phyloP scores from a whole-genome alignment of 192 early-diverging fungal genomes.

The Coemansia umbellata region DNA sequence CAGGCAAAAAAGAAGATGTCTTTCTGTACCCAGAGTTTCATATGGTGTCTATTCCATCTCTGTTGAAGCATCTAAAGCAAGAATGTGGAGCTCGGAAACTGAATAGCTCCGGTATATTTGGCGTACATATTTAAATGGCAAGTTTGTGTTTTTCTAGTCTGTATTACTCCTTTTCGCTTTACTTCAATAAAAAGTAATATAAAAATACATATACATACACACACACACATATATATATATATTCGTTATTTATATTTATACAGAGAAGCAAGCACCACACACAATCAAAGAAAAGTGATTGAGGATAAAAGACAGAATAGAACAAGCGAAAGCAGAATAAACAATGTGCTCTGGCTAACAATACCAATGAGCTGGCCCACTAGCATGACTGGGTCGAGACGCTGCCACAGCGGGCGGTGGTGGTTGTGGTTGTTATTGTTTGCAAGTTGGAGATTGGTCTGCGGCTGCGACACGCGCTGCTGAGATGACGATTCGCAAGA shows the following conservation, averaged over 20 bases:
- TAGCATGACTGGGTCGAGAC: constrained; percentile 9
- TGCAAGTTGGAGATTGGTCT: background rate
- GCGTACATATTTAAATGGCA: too few relatives aligned
- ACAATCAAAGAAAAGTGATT: constrained; percentile 4
- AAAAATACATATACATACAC: too few relatives aligned
- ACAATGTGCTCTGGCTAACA: constrained; percentile 13
- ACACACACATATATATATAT: too few relatives aligned
- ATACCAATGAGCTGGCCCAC: constrained; percentile 2
- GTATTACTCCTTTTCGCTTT: too few relatives aligned
- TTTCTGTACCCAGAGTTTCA: too few relatives aligned
- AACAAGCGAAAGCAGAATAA: constrained; percentile 9
- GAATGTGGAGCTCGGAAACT: too few relatives aligned
- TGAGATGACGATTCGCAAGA: background rate
- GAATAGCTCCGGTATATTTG: too few relatives aligned
- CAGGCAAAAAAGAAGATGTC: too few relatives aligned
- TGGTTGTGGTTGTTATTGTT: background rate
- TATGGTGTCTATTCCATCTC: too few relatives aligned
- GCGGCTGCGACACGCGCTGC: background rate
- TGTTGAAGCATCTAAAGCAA: too few relatives aligned
- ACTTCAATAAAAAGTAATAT: too few relatives aligned
- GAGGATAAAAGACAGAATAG: constrained; percentile 15
- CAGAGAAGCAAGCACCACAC: background rate
- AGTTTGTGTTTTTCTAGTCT: too few relatives aligned
- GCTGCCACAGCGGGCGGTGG: background rate
- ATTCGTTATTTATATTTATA: background rate